Percentiles rank a stretch among this genome's conserved stretches.
Conservation (phyloP, 1,139 yeast species). For the Sugiyamaella japonica region DNA sequence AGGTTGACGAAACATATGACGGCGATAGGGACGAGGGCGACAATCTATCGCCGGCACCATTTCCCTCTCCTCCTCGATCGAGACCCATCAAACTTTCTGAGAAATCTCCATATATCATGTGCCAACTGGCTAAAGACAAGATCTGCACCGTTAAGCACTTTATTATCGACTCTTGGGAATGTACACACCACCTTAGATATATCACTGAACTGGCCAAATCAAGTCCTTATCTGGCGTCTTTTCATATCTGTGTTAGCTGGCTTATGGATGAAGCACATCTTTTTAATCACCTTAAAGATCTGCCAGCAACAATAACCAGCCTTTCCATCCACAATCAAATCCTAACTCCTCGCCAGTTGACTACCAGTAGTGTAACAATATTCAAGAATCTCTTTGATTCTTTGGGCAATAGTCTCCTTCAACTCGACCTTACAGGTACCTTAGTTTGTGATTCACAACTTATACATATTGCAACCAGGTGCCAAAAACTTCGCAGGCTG, state of each 20-base stretch:
- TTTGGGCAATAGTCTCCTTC: slow-evolving; percentile 7
- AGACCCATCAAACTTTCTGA: neutral
- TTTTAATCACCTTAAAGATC: neutral
- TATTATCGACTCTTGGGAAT: slow-evolving; percentile 7
- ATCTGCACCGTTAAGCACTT: neutral
- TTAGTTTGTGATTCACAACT: slow-evolving; percentile 10
- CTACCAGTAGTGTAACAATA: neutral
- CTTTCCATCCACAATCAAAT: slow-evolving; percentile 12
- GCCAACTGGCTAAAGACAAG: slow-evolving; percentile 2
- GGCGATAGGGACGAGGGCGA: neutral
- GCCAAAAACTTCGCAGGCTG: slow-evolving; percentile 6
- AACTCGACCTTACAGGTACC: slow-evolving; percentile 10
- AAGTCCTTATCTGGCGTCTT: slow-evolving; percentile 9
- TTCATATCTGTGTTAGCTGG: slow-evolving; percentile 10
- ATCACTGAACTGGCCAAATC: slow-evolving; percentile 2
- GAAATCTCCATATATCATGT: neutral
- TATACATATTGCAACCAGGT: slow-evolving; percentile 5
- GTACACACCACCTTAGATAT: neutral
- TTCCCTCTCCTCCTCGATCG: neutral
- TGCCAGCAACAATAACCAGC: slow-evolving; percentile 6
- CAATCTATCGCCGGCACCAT: neutral
- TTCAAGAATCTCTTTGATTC: neutral
- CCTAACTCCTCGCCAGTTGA: neutral
- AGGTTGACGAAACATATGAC: neutral
- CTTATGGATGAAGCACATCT: neutral